A percentile compares a stretch with the other conserved stretches of the same genome.
These are phyloP conservation scores for Entomortierella lignicola DNA, from an alignment of 192 early-diverging fungal species.

Conservation along the genomic window DNA sequence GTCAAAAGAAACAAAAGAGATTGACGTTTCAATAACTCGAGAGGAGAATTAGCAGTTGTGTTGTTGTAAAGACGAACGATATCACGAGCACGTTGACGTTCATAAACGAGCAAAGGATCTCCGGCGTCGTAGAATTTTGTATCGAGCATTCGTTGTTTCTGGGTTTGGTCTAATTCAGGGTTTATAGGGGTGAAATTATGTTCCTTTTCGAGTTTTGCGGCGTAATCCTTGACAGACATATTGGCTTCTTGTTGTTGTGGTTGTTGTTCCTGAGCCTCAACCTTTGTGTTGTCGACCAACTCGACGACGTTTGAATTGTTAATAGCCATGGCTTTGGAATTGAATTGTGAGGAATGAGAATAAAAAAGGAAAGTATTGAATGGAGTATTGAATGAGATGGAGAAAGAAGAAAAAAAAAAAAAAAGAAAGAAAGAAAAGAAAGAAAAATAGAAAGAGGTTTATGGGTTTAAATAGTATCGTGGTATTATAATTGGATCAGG, in stretches of 20 bases:
- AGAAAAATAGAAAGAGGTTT: neutral
- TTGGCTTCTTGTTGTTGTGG: no score
- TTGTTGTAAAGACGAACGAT: constrained; percentile 32
- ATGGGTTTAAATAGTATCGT: neutral
- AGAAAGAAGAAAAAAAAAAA: neutral
- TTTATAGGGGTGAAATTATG: constrained; percentile 20
- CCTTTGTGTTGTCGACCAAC: neutral
- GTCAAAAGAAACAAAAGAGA: constrained; percentile 29
- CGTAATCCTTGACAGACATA: constrained; percentile 28
- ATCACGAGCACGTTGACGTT: constrained; percentile 38
- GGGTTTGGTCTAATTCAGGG: constrained; percentile 37
- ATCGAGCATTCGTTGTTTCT: constrained; percentile 45
- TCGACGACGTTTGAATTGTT: neutral
- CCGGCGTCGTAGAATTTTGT: constrained; percentile 32
- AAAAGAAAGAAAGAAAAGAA: neutral
- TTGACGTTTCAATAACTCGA: constrained; percentile 30
- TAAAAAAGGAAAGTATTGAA: neutral
- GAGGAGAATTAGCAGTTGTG: constrained; percentile 10
- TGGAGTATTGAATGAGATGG: neutral
- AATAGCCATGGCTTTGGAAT: no score
- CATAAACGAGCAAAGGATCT: constrained; percentile 20
- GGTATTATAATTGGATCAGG: no score
- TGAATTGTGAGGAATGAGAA: no score
- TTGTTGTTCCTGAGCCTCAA: no score
- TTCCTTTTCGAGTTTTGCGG: constrained; percentile 29